Conservation (phyloP, 2,329 filamentous ascomycete genomes). For the Aureobasidium sp. region DNA sequence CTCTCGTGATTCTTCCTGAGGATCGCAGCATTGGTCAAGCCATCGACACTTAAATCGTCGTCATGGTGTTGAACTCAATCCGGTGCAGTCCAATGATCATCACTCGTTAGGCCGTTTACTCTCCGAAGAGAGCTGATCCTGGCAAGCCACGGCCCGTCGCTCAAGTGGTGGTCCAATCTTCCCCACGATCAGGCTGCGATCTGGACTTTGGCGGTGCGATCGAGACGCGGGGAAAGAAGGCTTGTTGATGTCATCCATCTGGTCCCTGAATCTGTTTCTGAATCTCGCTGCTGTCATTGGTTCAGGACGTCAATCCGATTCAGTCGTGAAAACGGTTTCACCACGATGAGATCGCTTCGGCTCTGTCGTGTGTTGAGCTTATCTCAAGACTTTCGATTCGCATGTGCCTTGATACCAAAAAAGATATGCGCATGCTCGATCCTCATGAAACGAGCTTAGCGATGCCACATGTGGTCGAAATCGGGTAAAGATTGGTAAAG, state of each 20-base stretch:
- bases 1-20: slow-evolving; percentile 9
- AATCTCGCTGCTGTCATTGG: neutral
- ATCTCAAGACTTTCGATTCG: neutral
- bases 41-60: slow-evolving; percentile 5
- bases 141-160: neutral
- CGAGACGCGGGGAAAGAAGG: neutral
- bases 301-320: neutral
- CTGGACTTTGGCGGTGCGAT: neutral
- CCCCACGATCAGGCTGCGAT: slow-evolving; percentile 1
- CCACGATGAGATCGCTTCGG: neutral
- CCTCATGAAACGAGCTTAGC: neutral
- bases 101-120: neutral
- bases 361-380: neutral
- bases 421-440: neutral
- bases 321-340: neutral
- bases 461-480: neutral
- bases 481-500: neutral
- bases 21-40: slow-evolving; percentile 4
- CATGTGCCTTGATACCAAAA: slow-evolving; percentile 4
- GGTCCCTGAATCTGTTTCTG: slow-evolving; percentile 2
- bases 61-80: slow-evolving; percentile 6
- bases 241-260: slow-evolving; percentile 4
- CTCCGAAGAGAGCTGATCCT: neutral
- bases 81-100: neutral
- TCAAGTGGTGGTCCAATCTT: neutral